Evolutionary conservation across 805 yeast genomes (phyloP).

Genomic region (Spathaspora boniae): DNA sequence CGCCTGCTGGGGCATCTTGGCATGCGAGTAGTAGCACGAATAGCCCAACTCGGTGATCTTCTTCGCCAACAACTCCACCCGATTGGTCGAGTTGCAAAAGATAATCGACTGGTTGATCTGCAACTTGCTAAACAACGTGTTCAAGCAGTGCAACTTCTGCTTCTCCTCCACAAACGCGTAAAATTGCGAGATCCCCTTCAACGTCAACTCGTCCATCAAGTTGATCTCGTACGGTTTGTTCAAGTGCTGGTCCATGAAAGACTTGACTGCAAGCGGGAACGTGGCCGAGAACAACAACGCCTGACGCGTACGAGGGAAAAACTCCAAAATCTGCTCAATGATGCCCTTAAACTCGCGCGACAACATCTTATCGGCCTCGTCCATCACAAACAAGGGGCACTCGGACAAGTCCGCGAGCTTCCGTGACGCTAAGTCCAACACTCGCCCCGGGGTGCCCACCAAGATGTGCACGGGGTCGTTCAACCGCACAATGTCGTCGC

Average conservation of each 20-base stretch:
- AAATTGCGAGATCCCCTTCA: slow-evolving; percentile 94
- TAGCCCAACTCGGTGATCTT: slow-evolving; percentile 95
- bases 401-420: slow-evolving; percentile 81
- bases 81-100: slow-evolving; percentile 93
- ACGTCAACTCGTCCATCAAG: slow-evolving; percentile 94
- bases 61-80: slow-evolving; percentile 93
- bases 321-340: slow-evolving; percentile 79
- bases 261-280: slow-evolving; percentile 90
- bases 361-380: slow-evolving; percentile 97
- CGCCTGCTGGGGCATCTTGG: slow-evolving; percentile 95
- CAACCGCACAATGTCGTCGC: slow-evolving; percentile 91
- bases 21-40: slow-evolving; percentile 96
- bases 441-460: slow-evolving; percentile 98
- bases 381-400: slow-evolving; percentile 90
- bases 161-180: slow-evolving; percentile 98
- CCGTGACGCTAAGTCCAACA: slow-evolving; percentile 88
- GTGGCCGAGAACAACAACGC: slow-evolving; percentile 91
- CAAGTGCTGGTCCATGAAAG: slow-evolving; percentile 87
- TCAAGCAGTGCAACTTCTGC: slow-evolving; percentile 92
- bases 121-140: slow-evolving; percentile 88
- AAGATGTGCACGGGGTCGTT: slow-evolving; percentile 90
- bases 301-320: slow-evolving; percentile 70
- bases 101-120: slow-evolving; percentile 96
- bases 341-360: slow-evolving; percentile 84
- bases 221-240: slow-evolving; percentile 93